Percentiles rank a stretch among this genome's conserved stretches.
Evolutionary conservation across 305 asterid genomes (phyloP).

Genomic region (Nicotiana rustica): DNA sequence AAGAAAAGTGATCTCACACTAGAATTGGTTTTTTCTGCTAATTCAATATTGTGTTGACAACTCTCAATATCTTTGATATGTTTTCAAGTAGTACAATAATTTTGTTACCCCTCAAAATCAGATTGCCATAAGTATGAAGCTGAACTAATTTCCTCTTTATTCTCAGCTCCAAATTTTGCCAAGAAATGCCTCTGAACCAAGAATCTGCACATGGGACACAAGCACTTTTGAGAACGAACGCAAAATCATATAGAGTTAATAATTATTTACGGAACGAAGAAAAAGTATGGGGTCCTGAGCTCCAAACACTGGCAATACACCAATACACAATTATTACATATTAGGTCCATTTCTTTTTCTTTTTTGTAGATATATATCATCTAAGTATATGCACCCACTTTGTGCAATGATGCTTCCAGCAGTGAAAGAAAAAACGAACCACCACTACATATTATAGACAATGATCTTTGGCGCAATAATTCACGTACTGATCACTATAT

Average conservation of each 20-base stretch:
- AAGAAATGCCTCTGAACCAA: background rate
- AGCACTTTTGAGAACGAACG: background rate
- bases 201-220: conserved; percentile 15
- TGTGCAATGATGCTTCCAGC: conserved; percentile 31
- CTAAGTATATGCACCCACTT: background rate
- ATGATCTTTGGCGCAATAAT: conserved; percentile 19
- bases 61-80: background rate
- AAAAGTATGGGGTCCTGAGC: conserved; percentile 7
- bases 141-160: background rate
- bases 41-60: background rate
- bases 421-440: conserved; percentile 16
- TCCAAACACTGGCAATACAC: conserved; percentile 21
- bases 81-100: background rate
- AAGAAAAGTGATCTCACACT: background rate
- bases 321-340: conserved; percentile 19
- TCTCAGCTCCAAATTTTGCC: background rate
- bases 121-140: conserved; percentile 21
- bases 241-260: background rate
- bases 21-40: background rate
- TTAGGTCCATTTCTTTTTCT: background rate
- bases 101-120: conserved; percentile 25
- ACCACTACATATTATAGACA: background rate
- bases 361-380: background rate
- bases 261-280: background rate
- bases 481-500: background rate